These are phyloP conservation scores for Tylopilus rubrobrunneus DNA, from an alignment of 768 basidiomycete species.

Conservation along the genomic window DNA sequence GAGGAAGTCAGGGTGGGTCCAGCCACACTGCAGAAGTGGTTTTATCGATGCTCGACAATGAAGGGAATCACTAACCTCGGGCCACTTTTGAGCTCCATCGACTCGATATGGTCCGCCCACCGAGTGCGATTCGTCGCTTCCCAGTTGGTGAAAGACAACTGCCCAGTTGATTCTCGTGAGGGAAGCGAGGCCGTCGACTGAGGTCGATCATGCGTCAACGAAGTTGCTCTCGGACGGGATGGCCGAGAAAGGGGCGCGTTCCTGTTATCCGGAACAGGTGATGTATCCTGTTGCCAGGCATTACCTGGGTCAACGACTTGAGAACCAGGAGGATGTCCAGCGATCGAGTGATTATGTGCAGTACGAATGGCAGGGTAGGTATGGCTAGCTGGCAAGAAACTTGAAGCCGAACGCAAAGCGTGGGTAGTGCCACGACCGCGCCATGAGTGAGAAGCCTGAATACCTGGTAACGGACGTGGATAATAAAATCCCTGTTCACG, in stretches of 20 bases:
- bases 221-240: conserved; percentile 28
- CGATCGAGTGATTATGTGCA: background rate
- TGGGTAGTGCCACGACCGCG: conserved; percentile 9
- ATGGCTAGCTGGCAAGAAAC: conserved; percentile 17
- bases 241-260: conserved; percentile 6
- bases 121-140: conserved; percentile 22
- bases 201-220: conserved; percentile 26
- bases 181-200: conserved; percentile 15
- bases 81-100: conserved; percentile 8
- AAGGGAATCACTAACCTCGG: conserved; percentile 13
- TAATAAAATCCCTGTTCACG: conserved; percentile 17
- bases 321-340: background rate
- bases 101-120: conserved; percentile 16
- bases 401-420: conserved; percentile 9
- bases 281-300: conserved; percentile 14
- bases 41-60: conserved; percentile 4
- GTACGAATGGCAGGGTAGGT: conserved; percentile 12
- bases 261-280: background rate
- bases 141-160: conserved; percentile 26
- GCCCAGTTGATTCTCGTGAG: conserved; percentile 27
- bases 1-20: conserved; percentile 10
- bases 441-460: conserved; percentile 16
- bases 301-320: background rate
- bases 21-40: conserved; percentile 7
- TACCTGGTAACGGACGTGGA: conserved; percentile 7